Conservation (phyloP, 1,139 yeast genomes). For the Zygotorulaspora mrakii region DNA sequence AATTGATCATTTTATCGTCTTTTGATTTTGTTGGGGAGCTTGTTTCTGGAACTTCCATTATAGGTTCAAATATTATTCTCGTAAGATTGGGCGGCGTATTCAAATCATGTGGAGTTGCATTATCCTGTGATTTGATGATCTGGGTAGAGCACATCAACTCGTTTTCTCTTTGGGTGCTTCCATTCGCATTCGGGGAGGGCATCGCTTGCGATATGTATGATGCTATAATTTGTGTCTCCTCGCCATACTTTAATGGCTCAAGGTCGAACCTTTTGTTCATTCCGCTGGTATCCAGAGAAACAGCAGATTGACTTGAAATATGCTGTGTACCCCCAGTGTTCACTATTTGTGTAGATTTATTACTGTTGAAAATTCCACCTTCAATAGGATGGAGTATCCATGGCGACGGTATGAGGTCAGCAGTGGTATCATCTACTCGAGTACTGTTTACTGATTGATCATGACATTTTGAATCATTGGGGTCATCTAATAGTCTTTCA, state of each 20-base stretch:
- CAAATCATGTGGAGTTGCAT: constrained; percentile 4
- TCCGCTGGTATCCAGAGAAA: not conserved
- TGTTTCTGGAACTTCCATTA: constrained; percentile 23
- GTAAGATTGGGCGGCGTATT: constrained; percentile 12
- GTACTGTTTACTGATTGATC: constrained; percentile 10
- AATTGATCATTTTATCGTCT: constrained; percentile 5
- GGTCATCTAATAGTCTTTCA: not conserved
- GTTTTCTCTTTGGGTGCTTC: not conserved
- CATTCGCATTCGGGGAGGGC: constrained; percentile 3
- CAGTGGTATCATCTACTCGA: constrained; percentile 20
- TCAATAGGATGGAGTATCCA: constrained; percentile 17
- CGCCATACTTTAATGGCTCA: not conserved
- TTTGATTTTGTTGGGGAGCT: constrained; percentile 23
- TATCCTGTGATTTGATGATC: constrained; percentile 16
- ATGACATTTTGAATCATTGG: not conserved
- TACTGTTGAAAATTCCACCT: constrained; percentile 13
- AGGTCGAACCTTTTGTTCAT: not conserved
- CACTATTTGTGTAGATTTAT: constrained; percentile 20
- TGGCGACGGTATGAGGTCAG: constrained; percentile 15
- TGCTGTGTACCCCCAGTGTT: constrained; percentile 15
- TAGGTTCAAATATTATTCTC: constrained; percentile 10
- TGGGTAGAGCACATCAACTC: constrained; percentile 12
- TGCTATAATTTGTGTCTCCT: constrained; percentile 12
- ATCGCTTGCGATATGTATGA: constrained; percentile 8
- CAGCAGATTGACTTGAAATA: constrained; percentile 2